phyloP scores from a whole-genome alignment of 2,329 filamentous ascomycete genomes.

The Xylaria sp. region DNA sequence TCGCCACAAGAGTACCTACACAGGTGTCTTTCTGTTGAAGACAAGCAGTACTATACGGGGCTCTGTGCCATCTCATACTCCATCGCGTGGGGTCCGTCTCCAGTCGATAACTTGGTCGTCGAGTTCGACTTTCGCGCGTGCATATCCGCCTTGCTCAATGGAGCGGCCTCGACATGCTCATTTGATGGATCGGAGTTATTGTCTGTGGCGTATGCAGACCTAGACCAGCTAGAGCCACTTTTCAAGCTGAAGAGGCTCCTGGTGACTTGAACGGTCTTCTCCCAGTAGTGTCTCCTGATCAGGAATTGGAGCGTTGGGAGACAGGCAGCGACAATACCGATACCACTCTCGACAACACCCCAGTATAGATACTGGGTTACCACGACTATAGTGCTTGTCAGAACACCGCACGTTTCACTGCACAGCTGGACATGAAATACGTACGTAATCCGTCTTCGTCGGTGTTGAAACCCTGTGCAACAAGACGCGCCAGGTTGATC shows the following conservation, averaged over 20 bases:
- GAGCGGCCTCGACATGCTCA: not conserved
- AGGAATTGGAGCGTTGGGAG: slow-evolving; percentile 5
- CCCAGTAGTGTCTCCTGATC: not conserved
- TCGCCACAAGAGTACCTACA: not conserved
- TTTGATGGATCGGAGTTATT: not conserved
- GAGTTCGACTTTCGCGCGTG: not conserved
- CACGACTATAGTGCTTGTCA: not conserved
- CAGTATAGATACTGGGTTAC: slow-evolving; percentile 1
- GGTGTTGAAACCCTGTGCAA: not conserved
- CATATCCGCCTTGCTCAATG: not conserved
- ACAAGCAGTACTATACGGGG: not conserved
- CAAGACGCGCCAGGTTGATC: not conserved
- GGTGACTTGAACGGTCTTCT: not conserved
- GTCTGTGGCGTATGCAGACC: not conserved
- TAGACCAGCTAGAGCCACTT: not conserved
- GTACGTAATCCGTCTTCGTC: not conserved
- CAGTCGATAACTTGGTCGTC: not conserved
- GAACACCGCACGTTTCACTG: not conserved
- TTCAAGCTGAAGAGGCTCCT: not conserved
- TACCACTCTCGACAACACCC: not conserved
- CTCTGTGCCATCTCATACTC: not conserved
- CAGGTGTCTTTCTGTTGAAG: not conserved
- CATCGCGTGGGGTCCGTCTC: not conserved
- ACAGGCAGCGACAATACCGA: slow-evolving; percentile 1
- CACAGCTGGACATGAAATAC: not conserved